Evolutionary conservation across 1,284 basidiomycete genomes (phyloP).

Genomic region (Neotropicomus parvogracilis): DNA sequence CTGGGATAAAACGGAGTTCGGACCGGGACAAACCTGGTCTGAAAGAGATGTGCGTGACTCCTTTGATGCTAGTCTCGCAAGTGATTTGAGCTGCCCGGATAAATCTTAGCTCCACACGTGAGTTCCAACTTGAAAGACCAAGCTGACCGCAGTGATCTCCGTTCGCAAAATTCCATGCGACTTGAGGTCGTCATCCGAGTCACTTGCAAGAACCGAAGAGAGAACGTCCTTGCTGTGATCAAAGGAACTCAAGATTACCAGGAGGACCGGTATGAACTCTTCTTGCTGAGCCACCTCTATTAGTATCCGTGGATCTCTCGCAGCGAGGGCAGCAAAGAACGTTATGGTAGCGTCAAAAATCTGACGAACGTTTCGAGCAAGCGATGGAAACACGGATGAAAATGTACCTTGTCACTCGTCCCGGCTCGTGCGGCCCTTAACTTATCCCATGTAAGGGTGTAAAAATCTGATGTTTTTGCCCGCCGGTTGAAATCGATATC

Average conservation of each 20-base stretch:
- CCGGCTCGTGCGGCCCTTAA: slow-evolving; percentile 57
- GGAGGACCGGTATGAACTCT: slow-evolving; percentile 42
- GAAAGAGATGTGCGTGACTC: slow-evolving; percentile 41
- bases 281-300: slow-evolving; percentile 46
- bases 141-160: slow-evolving; percentile 26
- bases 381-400: not conserved
- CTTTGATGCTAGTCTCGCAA: slow-evolving; percentile 45
- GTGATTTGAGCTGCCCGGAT: slow-evolving; percentile 38
- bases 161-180: slow-evolving; percentile 37
- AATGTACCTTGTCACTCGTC: slow-evolving; percentile 52
- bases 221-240: slow-evolving; percentile 46
- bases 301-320: slow-evolving; percentile 52
- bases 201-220: slow-evolving; percentile 14
- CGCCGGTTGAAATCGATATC: slow-evolving; percentile 69
- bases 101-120: slow-evolving; percentile 6
- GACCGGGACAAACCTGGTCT: slow-evolving; percentile 37
- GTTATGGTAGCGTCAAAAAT: slow-evolving; percentile 48
- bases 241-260: slow-evolving; percentile 39
- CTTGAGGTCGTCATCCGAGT: slow-evolving; percentile 46
- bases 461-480: slow-evolving; percentile 70
- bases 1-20: slow-evolving; percentile 3
- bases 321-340: slow-evolving; percentile 56
- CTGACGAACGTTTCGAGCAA: slow-evolving; percentile 2
- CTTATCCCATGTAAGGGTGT: slow-evolving; percentile 61
- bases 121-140: not conserved